These are phyloP conservation scores for Xylariaceae sp. DNA, from an alignment of 2,329 filamentous ascomycete species.

Conservation along the genomic window DNA sequence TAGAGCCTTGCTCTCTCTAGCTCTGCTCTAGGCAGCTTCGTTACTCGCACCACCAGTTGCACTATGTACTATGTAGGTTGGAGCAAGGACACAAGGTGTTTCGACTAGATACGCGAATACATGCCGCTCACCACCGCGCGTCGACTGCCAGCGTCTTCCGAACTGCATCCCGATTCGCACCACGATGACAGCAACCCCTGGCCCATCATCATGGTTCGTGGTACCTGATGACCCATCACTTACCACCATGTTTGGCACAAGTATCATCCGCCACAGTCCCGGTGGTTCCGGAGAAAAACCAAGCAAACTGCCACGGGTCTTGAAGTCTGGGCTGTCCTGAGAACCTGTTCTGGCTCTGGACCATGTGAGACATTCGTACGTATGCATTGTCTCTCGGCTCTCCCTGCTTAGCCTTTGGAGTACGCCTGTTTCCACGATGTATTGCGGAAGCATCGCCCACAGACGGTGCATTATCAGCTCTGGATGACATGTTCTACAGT, in stretches of 20 bases:
- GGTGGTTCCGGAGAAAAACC: too few relatives aligned
- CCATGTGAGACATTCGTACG: too few relatives aligned
- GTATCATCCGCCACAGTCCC: background rate
- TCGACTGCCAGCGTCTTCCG: background rate
- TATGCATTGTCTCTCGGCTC: too few relatives aligned
- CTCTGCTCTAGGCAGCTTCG: background rate
- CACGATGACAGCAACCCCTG: conserved; percentile 4
- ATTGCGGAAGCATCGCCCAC: too few relatives aligned
- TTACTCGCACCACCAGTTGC: background rate
- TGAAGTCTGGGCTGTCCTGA: too few relatives aligned
- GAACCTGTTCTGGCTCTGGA: background rate
- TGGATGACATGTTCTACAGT: too few relatives aligned
- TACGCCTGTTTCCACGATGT: too few relatives aligned
- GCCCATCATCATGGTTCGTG: conserved; percentile 16
- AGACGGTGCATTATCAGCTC: too few relatives aligned
- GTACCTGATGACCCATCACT: conserved; percentile 21
- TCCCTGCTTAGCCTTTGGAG: background rate
- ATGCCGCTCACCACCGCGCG: conserved; percentile 10
- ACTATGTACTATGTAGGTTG: background rate
- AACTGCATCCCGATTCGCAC: background rate
- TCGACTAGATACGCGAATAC: conserved; percentile 12
- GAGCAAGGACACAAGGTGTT: background rate
- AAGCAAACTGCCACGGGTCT: too few relatives aligned
- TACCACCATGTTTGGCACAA: conserved; percentile 13
- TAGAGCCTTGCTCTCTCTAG: background rate